phyloP scores from a whole-genome alignment of 2,329 filamentous ascomycete genomes.

The Pseudopithomyces maydicus region DNA sequence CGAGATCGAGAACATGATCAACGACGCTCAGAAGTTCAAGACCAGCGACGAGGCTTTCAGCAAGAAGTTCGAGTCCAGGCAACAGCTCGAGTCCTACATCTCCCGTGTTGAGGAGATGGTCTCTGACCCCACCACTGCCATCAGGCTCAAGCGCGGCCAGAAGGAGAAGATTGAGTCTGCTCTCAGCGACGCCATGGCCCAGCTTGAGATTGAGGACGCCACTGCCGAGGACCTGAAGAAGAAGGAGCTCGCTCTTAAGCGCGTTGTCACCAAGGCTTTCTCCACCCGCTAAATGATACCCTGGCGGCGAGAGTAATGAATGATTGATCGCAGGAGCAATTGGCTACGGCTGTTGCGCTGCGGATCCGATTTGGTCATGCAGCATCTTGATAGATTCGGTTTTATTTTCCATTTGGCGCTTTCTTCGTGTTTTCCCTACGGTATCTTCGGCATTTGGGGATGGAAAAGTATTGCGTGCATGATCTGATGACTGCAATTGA shows the following conservation, averaged over 20 bases:
- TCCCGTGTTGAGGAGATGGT: constrained; percentile 98
- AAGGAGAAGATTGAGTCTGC: constrained; percentile 99
- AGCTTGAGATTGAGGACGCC: constrained; percentile 94
- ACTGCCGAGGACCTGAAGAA: constrained; percentile 96
- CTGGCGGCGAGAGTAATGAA: constrained; percentile 17
- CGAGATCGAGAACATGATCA: constrained; percentile 99
- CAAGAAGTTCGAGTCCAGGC: constrained; percentile 99
- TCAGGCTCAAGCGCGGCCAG: constrained; percentile 98
- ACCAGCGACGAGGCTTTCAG: constrained; percentile 95
- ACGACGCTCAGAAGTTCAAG: constrained; percentile 98
- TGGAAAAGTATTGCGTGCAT: constrained; percentile 20
- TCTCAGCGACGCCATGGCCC: constrained; percentile 95
- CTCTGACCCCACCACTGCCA: constrained; percentile 90
- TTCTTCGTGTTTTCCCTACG: constrained; percentile 22
- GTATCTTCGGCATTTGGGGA: constrained; percentile 16
- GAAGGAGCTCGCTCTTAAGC: constrained; percentile 98
- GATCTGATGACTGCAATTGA: constrained; percentile 17
- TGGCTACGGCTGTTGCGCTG: constrained; percentile 23
- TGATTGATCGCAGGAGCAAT: constrained; percentile 33
- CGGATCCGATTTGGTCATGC: constrained; percentile 32
- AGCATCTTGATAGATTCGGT: constrained; percentile 44
- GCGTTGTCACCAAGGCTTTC: constrained; percentile 98
- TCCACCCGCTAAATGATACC: constrained; percentile 71
- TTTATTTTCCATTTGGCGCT: constrained; percentile 31
- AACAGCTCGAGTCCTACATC: constrained; percentile 99